These are phyloP conservation scores for Debaryomycetaceae sp. DNA, from an alignment of 1,139 yeast species.

Conservation along the genomic window DNA sequence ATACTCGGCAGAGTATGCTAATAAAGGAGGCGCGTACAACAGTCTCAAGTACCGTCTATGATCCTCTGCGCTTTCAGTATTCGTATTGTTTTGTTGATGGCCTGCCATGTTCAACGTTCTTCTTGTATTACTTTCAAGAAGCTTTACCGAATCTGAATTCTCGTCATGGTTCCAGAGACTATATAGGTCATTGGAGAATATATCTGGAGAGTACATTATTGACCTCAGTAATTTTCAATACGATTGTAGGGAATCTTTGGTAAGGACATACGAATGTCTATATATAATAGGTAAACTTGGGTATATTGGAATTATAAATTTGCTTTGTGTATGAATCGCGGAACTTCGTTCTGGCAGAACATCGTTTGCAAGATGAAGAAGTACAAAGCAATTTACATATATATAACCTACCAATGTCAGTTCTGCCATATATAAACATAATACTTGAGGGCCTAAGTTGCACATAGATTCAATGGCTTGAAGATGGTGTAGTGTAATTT, in stretches of 20 bases:
- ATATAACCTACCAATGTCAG: too few species aligned
- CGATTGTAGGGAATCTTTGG: background rate
- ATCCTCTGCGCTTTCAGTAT: conserved; percentile 16
- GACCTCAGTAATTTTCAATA: background rate
- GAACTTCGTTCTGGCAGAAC: background rate
- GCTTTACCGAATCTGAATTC: background rate
- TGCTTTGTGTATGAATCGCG: conserved; percentile 1
- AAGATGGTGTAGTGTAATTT: too few species aligned
- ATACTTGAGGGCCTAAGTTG: too few species aligned
- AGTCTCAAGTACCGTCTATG: conserved; percentile 17
- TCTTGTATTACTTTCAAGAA: conserved; percentile 4
- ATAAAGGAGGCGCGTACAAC: conserved; percentile 49
- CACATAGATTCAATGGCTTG: too few species aligned
- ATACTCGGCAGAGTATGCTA: conserved; percentile 49
- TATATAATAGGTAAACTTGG: background rate
- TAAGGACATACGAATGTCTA: background rate
- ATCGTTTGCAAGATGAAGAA: background rate
- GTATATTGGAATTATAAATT: background rate
- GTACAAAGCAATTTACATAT: too few species aligned
- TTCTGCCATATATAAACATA: too few species aligned
- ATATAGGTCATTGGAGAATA: conserved; percentile 43
- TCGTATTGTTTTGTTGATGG: conserved; percentile 5
- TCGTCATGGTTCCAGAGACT: conserved; percentile 34
- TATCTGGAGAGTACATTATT: conserved; percentile 44
- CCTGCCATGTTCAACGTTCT: conserved; percentile 3